Evolutionary conservation across 306 rosid genomes (phyloP).

Genomic region (Fagus crenata): DNA sequence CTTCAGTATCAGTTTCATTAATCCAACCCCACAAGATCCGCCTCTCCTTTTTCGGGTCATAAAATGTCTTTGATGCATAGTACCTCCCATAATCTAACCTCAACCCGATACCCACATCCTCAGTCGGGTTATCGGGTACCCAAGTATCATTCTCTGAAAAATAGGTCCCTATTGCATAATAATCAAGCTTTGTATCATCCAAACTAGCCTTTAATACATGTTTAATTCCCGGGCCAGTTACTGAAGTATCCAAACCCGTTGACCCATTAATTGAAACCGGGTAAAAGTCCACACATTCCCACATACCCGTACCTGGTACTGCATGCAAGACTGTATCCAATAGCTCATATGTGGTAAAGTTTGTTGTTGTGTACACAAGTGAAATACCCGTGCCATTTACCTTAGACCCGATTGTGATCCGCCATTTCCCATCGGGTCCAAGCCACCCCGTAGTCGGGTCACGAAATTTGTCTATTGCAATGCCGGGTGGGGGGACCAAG

Average conservation of each 20-base stretch:
- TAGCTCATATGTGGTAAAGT: slow-evolving; percentile 51
- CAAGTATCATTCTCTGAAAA: slow-evolving; percentile 61
- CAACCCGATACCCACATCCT: slow-evolving; percentile 85
- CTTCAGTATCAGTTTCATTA: slow-evolving; percentile 65
- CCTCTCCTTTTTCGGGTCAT: slow-evolving; percentile 59
- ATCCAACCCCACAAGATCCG: slow-evolving; percentile 81
- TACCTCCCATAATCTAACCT: slow-evolving; percentile 71
- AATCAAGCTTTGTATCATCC: slow-evolving; percentile 61
- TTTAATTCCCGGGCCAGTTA: slow-evolving; percentile 48
- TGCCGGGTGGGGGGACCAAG: slow-evolving; percentile 53
- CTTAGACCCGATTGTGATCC: slow-evolving; percentile 61
- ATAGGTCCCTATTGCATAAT: slow-evolving; percentile 70
- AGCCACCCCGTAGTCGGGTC: slow-evolving; percentile 79
- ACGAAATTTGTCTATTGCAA: slow-evolving; percentile 52
- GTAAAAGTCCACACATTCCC: slow-evolving; percentile 90
- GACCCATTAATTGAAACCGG: slow-evolving; percentile 58
- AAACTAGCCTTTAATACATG: slow-evolving; percentile 78
- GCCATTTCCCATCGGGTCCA: slow-evolving; percentile 64
- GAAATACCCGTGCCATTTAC: slow-evolving; percentile 46
- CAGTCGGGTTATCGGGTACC: slow-evolving; percentile 79
- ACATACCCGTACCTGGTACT: slow-evolving; percentile 89
- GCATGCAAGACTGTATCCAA: slow-evolving; percentile 38
- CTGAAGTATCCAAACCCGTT: slow-evolving; percentile 66
- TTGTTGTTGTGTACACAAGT: slow-evolving; percentile 49
- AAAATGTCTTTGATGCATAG: slow-evolving; percentile 84